Evolutionary conservation across 2,329 filamentous ascomycete genomes (phyloP).

Genomic region (Fusarium redolens): DNA sequence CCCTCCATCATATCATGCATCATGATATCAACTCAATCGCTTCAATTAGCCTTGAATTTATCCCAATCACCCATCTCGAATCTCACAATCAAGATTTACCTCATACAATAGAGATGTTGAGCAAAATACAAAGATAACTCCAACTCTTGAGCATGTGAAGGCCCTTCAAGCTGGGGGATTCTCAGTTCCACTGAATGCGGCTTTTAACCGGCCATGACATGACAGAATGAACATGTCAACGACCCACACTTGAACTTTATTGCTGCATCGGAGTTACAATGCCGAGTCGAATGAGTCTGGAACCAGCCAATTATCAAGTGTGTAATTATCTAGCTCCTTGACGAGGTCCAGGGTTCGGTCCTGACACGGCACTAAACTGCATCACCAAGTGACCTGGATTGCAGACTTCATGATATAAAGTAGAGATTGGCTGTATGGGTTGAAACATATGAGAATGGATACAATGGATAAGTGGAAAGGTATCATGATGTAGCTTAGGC

Average conservation of each 20-base stretch:
- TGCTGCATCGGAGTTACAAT: conserved; percentile 19
- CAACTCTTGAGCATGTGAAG: conserved; percentile 1
- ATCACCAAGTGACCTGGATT: not conserved
- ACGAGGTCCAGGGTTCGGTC: not conserved
- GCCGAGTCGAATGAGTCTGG: not conserved
- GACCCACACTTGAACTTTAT: conserved; percentile 2
- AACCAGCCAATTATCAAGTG: conserved; percentile 17
- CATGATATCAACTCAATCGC: conserved; percentile 10
- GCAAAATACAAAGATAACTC: not conserved
- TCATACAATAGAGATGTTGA: not conserved
- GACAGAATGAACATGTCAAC: conserved; percentile 7
- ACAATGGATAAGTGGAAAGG: not conserved
- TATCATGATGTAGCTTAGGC: too few species aligned
- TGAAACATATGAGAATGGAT: accelerated
- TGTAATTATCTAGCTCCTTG: conserved; percentile 21
- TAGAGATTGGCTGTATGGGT: not conserved
- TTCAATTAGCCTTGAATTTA: not conserved
- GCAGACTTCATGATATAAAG: not conserved
- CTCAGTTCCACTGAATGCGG: conserved; percentile 27
- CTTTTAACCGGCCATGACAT: conserved; percentile 36
- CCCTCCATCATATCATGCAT: conserved; percentile 15
- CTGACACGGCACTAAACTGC: conserved; percentile 7
- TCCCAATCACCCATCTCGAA: not conserved
- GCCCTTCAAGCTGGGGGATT: conserved; percentile 8
- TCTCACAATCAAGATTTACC: accelerated